Percentiles rank a stretch among this genome's conserved stretches.
Conservation (phyloP, 192 early-diverging fungal species). For the Coemansia furcata region DNA sequence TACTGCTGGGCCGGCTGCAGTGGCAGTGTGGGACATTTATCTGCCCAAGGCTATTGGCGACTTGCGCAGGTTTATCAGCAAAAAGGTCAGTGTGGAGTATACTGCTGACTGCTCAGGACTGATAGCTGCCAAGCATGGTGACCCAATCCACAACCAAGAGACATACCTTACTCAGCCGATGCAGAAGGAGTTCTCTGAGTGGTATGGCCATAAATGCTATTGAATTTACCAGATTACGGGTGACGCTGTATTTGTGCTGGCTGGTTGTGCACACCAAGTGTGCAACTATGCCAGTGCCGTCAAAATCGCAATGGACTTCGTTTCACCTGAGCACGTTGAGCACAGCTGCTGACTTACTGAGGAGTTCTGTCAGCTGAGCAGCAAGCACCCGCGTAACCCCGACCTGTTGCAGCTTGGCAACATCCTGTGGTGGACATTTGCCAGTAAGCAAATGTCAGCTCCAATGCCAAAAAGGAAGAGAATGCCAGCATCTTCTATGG, state of each 20-base stretch:
- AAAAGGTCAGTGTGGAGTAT: not conserved
- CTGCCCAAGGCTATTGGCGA: slow-evolving; percentile 28
- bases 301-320: slow-evolving; percentile 71
- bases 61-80: slow-evolving; percentile 42
- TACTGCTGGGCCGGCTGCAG: slow-evolving; percentile 10
- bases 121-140: slow-evolving; percentile 10
- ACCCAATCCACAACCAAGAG: slow-evolving; percentile 69
- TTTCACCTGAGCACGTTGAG: slow-evolving; percentile 60
- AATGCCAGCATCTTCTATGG: too few species aligned
- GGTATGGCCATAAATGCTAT: slow-evolving; percentile 43
- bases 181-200: slow-evolving; percentile 38
- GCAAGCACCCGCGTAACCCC: slow-evolving; percentile 27
- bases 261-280: slow-evolving; percentile 75
- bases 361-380: slow-evolving; percentile 52
- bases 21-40: slow-evolving; percentile 71
- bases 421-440: slow-evolving; percentile 50
- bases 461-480: too few species aligned
- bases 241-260: slow-evolving; percentile 76
- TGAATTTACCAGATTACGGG: slow-evolving; percentile 66
- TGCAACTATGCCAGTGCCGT: slow-evolving; percentile 64
- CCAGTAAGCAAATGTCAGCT: slow-evolving; percentile 1
- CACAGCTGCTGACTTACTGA: slow-evolving; percentile 45
- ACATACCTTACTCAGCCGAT: slow-evolving; percentile 57
- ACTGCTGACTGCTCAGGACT: not conserved
- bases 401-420: slow-evolving; percentile 58